Conservation (phyloP, 176 grass and related monocot species). For the Eremochloa ophiuroides region DNA sequence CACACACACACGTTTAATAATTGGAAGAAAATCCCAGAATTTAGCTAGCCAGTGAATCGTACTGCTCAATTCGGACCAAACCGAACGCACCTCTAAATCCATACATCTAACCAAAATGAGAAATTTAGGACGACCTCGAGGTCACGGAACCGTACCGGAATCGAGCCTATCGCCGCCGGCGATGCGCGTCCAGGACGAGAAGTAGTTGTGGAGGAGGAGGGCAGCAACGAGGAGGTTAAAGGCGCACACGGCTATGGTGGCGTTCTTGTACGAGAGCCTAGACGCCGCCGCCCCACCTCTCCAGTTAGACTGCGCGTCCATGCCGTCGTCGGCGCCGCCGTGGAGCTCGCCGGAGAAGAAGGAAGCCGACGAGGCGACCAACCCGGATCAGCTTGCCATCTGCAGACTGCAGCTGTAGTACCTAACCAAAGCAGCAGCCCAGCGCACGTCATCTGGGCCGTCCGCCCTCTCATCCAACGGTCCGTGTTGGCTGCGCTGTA, state of each 20-base stretch:
- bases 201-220: constrained; percentile 45
- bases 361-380: neutral
- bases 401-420: too few relatives aligned
- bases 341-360: constrained; percentile 15
- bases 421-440: neutral
- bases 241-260: constrained; percentile 45
- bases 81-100: neutral
- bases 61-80: neutral
- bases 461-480: neutral
- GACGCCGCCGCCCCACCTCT: constrained; percentile 9
- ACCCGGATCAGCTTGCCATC: neutral
- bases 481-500: neutral
- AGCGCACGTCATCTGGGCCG: neutral
- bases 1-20: too few relatives aligned
- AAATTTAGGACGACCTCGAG: neutral
- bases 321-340: neutral
- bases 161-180: constrained; percentile 32
- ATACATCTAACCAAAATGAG: neutral
- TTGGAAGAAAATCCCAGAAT: neutral
- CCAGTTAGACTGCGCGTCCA: constrained; percentile 45
- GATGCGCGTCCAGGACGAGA: constrained; percentile 37
- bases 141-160: constrained; percentile 11
- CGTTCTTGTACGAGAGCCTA: constrained; percentile 54
- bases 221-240: constrained; percentile 46
- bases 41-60: neutral